Conservation (phyloP, 352 stramenopile genomes). For the Pythium rhizo-oryzae region DNA sequence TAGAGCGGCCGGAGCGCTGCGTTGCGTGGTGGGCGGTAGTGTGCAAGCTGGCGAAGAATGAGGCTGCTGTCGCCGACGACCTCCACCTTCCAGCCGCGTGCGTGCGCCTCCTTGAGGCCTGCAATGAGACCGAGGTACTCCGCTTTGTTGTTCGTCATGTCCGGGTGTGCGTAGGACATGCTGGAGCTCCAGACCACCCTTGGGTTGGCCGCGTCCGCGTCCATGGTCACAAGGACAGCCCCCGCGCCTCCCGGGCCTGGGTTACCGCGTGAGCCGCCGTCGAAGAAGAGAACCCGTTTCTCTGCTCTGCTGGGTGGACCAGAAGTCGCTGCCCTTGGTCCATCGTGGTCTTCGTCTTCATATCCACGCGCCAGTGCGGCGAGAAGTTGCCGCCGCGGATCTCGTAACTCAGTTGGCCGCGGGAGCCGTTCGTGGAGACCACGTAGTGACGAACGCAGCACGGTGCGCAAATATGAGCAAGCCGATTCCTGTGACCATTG, state of each 20-base stretch:
- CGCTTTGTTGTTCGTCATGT: conserved; percentile 22
- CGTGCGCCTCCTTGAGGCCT: background rate
- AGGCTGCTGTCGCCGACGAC: conserved; percentile 13
- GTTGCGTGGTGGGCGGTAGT: background rate
- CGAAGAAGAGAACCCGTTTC: conserved; percentile 6
- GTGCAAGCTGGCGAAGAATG: background rate
- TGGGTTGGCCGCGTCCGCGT: background rate
- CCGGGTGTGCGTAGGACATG: background rate
- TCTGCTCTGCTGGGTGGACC: too few relatives aligned
- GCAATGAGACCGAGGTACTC: conserved; percentile 4
- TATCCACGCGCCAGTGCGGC: background rate
- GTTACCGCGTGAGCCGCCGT: conserved; percentile 12
- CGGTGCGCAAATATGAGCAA: background rate
- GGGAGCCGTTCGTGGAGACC: background rate
- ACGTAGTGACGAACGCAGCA: background rate
- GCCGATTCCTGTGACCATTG: background rate
- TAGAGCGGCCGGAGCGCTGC: background rate
- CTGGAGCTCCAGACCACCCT: conserved; percentile 1
- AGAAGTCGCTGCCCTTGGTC: too few relatives aligned
- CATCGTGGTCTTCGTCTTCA: background rate
- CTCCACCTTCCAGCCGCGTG: background rate
- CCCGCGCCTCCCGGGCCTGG: conserved; percentile 7
- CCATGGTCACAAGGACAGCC: background rate
- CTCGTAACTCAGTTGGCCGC: background rate
- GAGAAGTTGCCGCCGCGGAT: background rate